phyloP scores from a whole-genome alignment of 176 grass and related monocot genomes.

The Chloris gayana region DNA sequence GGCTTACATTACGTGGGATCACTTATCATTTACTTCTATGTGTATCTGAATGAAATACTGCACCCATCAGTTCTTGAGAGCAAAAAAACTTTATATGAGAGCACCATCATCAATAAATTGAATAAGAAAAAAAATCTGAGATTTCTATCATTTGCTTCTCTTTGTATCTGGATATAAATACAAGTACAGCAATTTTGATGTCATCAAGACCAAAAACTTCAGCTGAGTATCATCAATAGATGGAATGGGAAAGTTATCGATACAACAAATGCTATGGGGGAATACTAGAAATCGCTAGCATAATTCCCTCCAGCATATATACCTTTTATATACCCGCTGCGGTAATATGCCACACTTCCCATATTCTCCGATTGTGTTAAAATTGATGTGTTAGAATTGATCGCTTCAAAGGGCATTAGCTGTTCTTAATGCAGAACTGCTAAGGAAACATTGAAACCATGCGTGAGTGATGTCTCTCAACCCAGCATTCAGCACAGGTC shows the following conservation, averaged over 20 bases:
- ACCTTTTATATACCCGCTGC: constrained; percentile 25
- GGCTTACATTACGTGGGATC: background rate
- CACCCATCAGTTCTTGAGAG: background rate
- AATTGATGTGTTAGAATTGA: background rate
- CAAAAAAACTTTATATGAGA: background rate
- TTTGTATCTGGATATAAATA: background rate
- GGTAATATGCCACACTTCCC: background rate
- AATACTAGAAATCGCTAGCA: background rate
- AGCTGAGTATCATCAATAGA: background rate
- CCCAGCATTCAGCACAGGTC: background rate
- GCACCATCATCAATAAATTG: background rate
- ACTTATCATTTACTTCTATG: background rate
- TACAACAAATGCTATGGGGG: background rate
- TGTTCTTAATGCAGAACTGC: constrained; percentile 2
- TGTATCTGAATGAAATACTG: background rate
- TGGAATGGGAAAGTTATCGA: background rate
- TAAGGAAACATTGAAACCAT: background rate
- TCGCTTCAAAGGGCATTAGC: background rate
- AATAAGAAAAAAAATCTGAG: background rate
- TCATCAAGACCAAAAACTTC: background rate
- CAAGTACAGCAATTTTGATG: background rate
- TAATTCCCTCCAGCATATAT: background rate
- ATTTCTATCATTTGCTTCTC: background rate
- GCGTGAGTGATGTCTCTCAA: background rate
- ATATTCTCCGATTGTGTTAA: background rate